Conservation (phyloP, 371 early-diverging fungal species). For the Mortierella sp. region DNA sequence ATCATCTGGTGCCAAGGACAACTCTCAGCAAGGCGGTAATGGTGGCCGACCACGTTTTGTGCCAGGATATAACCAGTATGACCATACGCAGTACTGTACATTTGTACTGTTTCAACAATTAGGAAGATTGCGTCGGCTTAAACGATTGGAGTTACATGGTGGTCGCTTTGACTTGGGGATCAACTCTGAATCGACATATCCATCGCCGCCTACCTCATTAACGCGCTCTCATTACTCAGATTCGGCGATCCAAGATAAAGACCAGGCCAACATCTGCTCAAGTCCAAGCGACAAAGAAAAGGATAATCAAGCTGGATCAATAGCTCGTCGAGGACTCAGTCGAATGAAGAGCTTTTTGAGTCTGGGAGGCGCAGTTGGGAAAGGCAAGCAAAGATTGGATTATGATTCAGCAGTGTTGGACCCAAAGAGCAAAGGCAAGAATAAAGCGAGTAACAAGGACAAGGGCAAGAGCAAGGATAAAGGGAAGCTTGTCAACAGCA, state of each 20-base stretch:
- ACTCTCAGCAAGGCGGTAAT: background rate
- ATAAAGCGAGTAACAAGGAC: background rate
- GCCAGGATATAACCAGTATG: conserved; percentile 1
- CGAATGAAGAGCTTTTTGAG: conserved; percentile 15
- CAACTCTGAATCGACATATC: background rate
- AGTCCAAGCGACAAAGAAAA: background rate
- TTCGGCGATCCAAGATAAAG: background rate
- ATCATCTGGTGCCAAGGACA: background rate
- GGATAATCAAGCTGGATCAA: background rate
- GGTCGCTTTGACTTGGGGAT: conserved; percentile 30
- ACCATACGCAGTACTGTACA: conserved; percentile 31
- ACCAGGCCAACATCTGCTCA: background rate
- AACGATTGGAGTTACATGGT: conserved; percentile 27
- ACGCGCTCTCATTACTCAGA: background rate
- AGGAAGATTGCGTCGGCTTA: conserved; percentile 24
- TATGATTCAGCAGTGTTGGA: background rate
- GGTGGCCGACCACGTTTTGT: background rate
- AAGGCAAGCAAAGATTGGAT: conserved; percentile 2
- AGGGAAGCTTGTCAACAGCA: background rate
- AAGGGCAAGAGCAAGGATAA: conserved; percentile 14
- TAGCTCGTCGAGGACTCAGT: conserved; percentile 1
- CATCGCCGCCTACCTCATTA: background rate
- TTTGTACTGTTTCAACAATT: conserved; percentile 26
- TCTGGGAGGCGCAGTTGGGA: background rate
- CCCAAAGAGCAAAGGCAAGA: conserved; percentile 8